Percentiles rank a stretch among this genome's conserved stretches.
phyloP scores from a whole-genome alignment of 208 protist genomes.

The Porcisia hertigi region DNA sequence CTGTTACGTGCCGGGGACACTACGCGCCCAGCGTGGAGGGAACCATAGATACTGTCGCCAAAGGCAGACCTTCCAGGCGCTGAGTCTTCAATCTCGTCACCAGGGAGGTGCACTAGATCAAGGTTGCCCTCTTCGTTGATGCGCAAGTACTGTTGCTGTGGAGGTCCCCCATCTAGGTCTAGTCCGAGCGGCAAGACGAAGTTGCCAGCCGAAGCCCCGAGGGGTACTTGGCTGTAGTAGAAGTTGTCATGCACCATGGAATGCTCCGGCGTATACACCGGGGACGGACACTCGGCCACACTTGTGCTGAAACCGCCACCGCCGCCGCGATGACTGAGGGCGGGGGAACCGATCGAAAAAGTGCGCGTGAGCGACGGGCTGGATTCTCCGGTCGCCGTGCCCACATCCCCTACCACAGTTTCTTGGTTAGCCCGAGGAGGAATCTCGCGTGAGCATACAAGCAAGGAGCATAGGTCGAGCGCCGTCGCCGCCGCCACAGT shows the following conservation, averaged over 20 bases:
- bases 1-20: constrained; percentile 44
- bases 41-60: constrained; percentile 43
- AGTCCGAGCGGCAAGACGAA: constrained; percentile 74
- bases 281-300: constrained; percentile 39
- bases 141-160: constrained; percentile 74
- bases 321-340: constrained; percentile 34
- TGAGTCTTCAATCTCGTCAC: constrained; percentile 66
- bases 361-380: constrained; percentile 37
- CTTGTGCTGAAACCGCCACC: constrained; percentile 21
- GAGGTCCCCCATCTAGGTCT: constrained; percentile 28
- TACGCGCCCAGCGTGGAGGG: constrained; percentile 34
- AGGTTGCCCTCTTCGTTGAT: constrained; percentile 84
- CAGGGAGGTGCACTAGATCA: constrained; percentile 64
- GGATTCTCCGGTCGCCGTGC: constrained; percentile 27
- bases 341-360: constrained; percentile 35
- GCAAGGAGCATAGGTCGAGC: constrained; percentile 60
- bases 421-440: constrained; percentile 10
- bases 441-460: constrained; percentile 49
- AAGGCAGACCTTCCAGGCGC: constrained; percentile 27
- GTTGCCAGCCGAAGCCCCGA: constrained; percentile 67
- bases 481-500: constrained; percentile 70
- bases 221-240: constrained; percentile 58
- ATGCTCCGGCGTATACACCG: constrained; percentile 54
- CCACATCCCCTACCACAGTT: constrained; percentile 9
- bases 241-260: constrained; percentile 80